phyloP scores from a whole-genome alignment of 257 asterid genomes.

The Agastache rugosa region DNA sequence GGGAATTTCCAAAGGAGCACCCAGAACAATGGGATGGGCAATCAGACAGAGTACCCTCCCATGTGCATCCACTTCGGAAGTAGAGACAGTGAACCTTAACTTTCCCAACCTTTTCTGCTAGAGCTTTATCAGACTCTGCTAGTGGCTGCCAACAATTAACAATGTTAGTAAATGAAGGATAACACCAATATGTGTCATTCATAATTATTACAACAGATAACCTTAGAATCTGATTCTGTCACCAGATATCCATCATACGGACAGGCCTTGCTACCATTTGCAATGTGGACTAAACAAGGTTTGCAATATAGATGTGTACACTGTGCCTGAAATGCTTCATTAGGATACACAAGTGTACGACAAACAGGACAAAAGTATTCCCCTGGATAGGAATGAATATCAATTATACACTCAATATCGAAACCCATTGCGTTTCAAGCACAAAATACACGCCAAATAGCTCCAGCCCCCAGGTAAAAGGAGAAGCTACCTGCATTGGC shows the following conservation, averaged over 20 bases:
- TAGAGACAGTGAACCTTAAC: slow-evolving; percentile 85
- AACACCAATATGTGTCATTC: slow-evolving; percentile 22
- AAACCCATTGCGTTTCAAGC: slow-evolving; percentile 69
- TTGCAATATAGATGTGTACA: slow-evolving; percentile 97
- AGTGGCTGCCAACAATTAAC: slow-evolving; percentile 68
- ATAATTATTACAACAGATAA: slow-evolving; percentile 35
- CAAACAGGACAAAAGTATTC: slow-evolving; percentile 96
- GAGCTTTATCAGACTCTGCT: slow-evolving; percentile 65
- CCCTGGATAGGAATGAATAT: slow-evolving; percentile 85
- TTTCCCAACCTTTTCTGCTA: slow-evolving; percentile 81
- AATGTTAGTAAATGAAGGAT: slow-evolving; percentile 32
- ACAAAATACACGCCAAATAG: slow-evolving; percentile 16
- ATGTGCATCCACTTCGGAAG: slow-evolving; percentile 89
- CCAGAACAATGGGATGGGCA: slow-evolving; percentile 74
- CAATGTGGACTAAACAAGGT: slow-evolving; percentile 81
- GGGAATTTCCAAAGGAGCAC: slow-evolving; percentile 83
- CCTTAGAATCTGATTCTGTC: slow-evolving; percentile 89
- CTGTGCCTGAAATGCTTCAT: slow-evolving; percentile 84
- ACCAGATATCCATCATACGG: slow-evolving; percentile 97
- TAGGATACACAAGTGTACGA: slow-evolving; percentile 89
- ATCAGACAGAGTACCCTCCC: slow-evolving; percentile 87
- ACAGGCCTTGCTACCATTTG: slow-evolving; percentile 77
- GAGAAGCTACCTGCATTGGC: slow-evolving; percentile 29
- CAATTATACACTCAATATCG: slow-evolving; percentile 84
- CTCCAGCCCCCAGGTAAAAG: slow-evolving; percentile 17